phyloP scores from a whole-genome alignment of 495 filamentous ascomycete genomes.

The Bryoglossum gracile region DNA sequence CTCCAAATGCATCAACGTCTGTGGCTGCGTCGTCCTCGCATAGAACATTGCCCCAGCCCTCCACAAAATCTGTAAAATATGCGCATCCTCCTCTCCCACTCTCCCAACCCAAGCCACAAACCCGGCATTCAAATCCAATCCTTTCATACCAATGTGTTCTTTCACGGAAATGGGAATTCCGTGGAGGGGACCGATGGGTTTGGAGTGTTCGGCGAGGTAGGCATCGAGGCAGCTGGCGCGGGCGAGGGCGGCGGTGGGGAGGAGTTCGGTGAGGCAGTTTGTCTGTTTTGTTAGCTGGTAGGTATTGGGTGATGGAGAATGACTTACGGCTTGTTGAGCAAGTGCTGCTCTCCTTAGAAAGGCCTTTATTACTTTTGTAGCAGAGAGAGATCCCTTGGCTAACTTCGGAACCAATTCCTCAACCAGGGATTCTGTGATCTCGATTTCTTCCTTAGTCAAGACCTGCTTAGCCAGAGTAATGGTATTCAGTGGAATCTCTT shows the following conservation, averaged over 20 bases:
- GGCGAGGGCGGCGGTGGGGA: slow-evolving; percentile 52
- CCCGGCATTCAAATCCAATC: slow-evolving; percentile 40
- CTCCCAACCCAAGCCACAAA: slow-evolving; percentile 40
- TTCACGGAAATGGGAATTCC: slow-evolving; percentile 64
- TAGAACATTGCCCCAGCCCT: slow-evolving; percentile 44
- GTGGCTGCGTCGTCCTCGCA: slow-evolving; percentile 49
- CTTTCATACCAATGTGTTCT: slow-evolving; percentile 55
- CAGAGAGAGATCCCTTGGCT: slow-evolving; percentile 36
- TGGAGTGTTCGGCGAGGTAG: slow-evolving; percentile 40
- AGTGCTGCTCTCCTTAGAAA: slow-evolving; percentile 54
- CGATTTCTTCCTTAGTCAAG: slow-evolving; percentile 39
- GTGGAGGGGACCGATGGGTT: slow-evolving; percentile 54
- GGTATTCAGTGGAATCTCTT: slow-evolving; percentile 35
- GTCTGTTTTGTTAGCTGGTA: slow-evolving; percentile 26
- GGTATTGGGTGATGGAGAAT: slow-evolving; percentile 5
- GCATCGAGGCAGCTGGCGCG: slow-evolving; percentile 53
- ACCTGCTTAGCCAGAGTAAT: slow-evolving; percentile 34
- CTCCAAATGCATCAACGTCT: slow-evolving; percentile 55
- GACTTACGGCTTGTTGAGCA: slow-evolving; percentile 46
- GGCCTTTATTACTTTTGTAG: slow-evolving; percentile 43
- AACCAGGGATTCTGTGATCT: slow-evolving; percentile 43
- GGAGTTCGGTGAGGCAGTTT: slow-evolving; percentile 59
- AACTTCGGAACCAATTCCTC: slow-evolving; percentile 37
- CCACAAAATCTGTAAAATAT: slow-evolving; percentile 39
- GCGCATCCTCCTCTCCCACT: slow-evolving; percentile 34